phyloP scores from a whole-genome alignment of 2,329 filamentous ascomycete species.

The Endocalyx cinctus region DNA sequence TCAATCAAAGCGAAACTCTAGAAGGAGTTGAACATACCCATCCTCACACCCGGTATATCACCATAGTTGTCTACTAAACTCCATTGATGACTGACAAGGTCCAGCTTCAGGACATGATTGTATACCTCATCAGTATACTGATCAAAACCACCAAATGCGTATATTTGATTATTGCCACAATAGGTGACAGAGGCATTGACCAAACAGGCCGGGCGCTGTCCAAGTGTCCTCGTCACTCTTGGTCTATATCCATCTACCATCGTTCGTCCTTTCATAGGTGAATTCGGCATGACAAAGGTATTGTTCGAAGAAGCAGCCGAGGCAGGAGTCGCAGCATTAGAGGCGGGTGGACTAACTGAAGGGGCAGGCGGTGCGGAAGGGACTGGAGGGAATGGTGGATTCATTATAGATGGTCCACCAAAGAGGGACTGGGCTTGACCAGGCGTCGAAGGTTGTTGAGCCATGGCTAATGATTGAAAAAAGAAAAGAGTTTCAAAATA shows the following conservation, averaged over 20 bases:
- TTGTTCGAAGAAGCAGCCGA: conserved; percentile 59
- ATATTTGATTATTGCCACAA: conserved; percentile 95
- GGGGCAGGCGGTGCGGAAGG: conserved; percentile 20
- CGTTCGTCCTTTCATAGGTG: conserved; percentile 63
- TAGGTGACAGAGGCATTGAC: conserved; percentile 99
- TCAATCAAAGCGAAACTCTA: not conserved
- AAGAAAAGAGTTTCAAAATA: no score
- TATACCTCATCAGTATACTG: conserved; percentile 99
- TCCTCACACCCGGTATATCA: conserved; percentile 92
- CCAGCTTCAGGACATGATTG: conserved; percentile 89
- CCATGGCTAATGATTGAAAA: no score
- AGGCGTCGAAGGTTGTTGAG: conserved; percentile 21
- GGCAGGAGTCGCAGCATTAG: conserved; percentile 38
- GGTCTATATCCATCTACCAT: conserved; percentile 75
- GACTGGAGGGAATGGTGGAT: conserved; percentile 17
- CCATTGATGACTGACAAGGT: conserved; percentile 87
- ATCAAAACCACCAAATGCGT: conserved; percentile 96
- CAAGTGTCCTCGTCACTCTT: conserved; percentile 72
- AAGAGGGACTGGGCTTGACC: conserved; percentile 23
- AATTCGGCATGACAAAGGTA: conserved; percentile 89
- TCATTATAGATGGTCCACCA: conserved; percentile 21
- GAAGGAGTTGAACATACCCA: conserved; percentile 59
- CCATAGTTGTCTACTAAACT: conserved; percentile 97
- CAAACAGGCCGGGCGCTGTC: conserved; percentile 83
- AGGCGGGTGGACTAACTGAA: conserved; percentile 27